Base-by-base conservation (phyloP, 2,329 filamentous ascomycete species). In the Paecilomyces niveus region DNA sequence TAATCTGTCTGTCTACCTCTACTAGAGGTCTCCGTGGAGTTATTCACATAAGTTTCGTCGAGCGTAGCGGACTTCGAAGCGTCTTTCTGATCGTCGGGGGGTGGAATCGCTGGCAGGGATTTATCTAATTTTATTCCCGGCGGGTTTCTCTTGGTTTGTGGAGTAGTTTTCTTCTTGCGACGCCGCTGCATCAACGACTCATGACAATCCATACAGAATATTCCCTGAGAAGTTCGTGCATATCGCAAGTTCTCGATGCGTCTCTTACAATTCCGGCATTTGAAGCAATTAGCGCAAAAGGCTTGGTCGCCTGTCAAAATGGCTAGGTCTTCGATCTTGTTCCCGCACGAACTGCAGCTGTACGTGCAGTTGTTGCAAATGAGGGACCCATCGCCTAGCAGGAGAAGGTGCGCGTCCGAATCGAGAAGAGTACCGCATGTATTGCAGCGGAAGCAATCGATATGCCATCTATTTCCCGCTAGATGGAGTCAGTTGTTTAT, bases 361-460 rank as follows among this genome's bases (percentile, higher is more conserved):
- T 99, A 99, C 57, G 94, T 97, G 80, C 94, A 99, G 76, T 97
- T 96, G 80, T 96, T 97, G 83, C 94, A 99, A 67, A 99, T 97
- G 65, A 99, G 85, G 18, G 93, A 97, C 64, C 94, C 94, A 78
- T 99, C 94, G 73, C 94, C 94, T 63, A 99, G 89, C 26, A 99
- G 88, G 55, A 99, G 87, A 54, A 99, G 87, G 76, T 97, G 97
- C 68, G 94, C 94, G 72, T 99, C 93, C 62, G 94, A 97, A 79
- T 99, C 94, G 77, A 99, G 91, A 59, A 97, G 86, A 61, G 92
- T 97, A 70, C 87, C 86, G 81, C 93, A 99, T 58, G 90, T 95
- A 75, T 96, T 94, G 83, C 93, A 97, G 72, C 92, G 89, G 79
- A 99, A 99, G 81, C 94, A 99, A 79, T 97, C 90, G 70, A 99